Evolutionary conservation across 495 filamentous ascomycete genomes (phyloP).

Genomic region (Lophiostoma macrostomum): DNA sequence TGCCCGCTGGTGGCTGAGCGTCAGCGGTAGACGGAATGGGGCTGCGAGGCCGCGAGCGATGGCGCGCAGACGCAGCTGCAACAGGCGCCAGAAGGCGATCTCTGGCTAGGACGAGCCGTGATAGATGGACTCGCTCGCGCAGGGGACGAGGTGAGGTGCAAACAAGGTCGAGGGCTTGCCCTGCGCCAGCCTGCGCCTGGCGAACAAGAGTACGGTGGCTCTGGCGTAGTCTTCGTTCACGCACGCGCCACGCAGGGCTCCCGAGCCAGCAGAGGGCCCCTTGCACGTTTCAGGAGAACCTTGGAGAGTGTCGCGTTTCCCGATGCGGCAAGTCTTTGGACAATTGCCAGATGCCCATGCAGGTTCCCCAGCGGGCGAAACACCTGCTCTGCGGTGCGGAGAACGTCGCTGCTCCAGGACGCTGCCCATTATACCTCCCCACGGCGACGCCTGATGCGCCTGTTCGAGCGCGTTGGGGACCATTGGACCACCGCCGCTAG

Average conservation of each 20-base stretch:
- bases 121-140: no score
- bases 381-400: background rate
- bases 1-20: no score
- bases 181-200: background rate
- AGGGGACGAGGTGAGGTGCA: slow-evolving; percentile 9
- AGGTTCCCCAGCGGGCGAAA: slow-evolving; percentile 7
- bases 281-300: slow-evolving; percentile 19
- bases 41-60: no score
- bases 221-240: slow-evolving; percentile 1
- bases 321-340: slow-evolving; percentile 10
- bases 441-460: no score
- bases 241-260: slow-evolving; percentile 11
- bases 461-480: no score
- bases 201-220: background rate
- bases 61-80: no score
- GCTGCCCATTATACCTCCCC: no score
- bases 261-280: background rate
- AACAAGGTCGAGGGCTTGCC: slow-evolving; percentile 2
- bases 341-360: background rate
- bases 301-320: slow-evolving; percentile 3
- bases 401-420: background rate
- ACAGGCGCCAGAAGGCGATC: no score
- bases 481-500: no score
- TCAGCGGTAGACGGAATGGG: no score
- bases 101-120: no score